Evolutionary conservation across 345 rosid species (phyloP).

Genomic region (Diplotaxis tenuifolia): DNA sequence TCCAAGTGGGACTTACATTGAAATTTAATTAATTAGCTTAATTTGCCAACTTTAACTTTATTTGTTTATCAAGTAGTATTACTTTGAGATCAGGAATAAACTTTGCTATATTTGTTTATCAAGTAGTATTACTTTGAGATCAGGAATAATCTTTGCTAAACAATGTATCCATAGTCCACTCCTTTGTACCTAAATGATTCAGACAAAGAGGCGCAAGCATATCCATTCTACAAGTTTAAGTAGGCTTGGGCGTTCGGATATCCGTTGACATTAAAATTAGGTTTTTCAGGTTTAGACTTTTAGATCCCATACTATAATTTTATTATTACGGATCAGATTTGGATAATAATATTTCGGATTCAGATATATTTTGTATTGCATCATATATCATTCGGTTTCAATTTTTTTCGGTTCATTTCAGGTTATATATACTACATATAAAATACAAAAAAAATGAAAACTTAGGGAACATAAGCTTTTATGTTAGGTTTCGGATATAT

Average conservation of each 20-base stretch:
- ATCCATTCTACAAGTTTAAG: too few species aligned
- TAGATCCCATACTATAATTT: too few species aligned
- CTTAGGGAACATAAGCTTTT: not conserved
- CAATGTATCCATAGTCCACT: not conserved
- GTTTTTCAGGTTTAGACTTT: too few species aligned
- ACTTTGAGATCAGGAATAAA: not conserved
- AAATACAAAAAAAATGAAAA: not conserved
- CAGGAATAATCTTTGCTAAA: not conserved
- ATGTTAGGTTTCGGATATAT: not conserved
- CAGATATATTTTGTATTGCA: too few species aligned
- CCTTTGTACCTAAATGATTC: too few species aligned
- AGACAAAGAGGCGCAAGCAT: not conserved
- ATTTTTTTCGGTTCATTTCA: not conserved
- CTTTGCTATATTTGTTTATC: not conserved
- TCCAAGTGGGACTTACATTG: slow-evolving; percentile 36
- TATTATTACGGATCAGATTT: too few species aligned
- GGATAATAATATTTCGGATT: too few species aligned
- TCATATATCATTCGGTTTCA: not conserved
- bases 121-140: too few species aligned
- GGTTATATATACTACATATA: too few species aligned
- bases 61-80: not conserved
- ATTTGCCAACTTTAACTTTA: slow-evolving; percentile 9
- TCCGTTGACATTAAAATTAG: too few species aligned
- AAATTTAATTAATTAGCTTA: slow-evolving; percentile 6
- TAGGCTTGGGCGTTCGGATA: too few species aligned